phyloP scores from a whole-genome alignment of 2,329 filamentous ascomycete species.

The Ceratocystis diversiconidia region DNA sequence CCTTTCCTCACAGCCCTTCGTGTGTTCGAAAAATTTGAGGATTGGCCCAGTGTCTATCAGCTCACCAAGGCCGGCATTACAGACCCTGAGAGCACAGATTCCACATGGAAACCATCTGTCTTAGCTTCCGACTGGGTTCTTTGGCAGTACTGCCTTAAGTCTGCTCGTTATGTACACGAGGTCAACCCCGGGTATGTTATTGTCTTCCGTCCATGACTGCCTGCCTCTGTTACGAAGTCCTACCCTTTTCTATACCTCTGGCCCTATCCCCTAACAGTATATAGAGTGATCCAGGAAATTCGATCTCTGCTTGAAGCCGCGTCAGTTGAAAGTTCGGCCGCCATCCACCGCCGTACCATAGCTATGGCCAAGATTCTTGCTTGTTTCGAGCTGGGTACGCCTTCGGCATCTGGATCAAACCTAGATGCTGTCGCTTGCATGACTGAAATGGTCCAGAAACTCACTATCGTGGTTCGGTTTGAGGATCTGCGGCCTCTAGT shows the following conservation, averaged over 20 bases:
- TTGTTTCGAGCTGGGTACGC: slow-evolving; percentile 25
- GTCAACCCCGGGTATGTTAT: slow-evolving; percentile 14
- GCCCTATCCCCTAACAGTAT: background rate
- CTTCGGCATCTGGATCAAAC: background rate
- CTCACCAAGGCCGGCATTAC: slow-evolving; percentile 33
- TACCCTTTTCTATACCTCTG: too few species aligned
- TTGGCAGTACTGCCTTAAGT: slow-evolving; percentile 26
- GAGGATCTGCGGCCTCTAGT: slow-evolving; percentile 17
- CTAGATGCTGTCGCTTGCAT: slow-evolving; percentile 9
- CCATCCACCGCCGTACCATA: slow-evolving; percentile 30
- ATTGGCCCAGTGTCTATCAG: slow-evolving; percentile 32
- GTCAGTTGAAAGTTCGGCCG: slow-evolving; percentile 23
- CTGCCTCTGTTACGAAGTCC: too few species aligned
- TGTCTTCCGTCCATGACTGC: too few species aligned
- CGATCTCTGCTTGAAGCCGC: slow-evolving; percentile 24
- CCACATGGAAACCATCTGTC: slow-evolving; percentile 27
- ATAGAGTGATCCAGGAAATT: slow-evolving; percentile 22
- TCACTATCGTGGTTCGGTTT: slow-evolving; percentile 14
- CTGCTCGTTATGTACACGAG: slow-evolving; percentile 21
- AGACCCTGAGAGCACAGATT: slow-evolving; percentile 26
- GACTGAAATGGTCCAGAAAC: slow-evolving; percentile 15
- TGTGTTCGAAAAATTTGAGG: slow-evolving; percentile 27
- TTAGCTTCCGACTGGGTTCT: slow-evolving; percentile 32
- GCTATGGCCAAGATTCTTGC: slow-evolving; percentile 28
- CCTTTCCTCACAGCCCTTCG: slow-evolving; percentile 30